Percentiles rank a stretch among this genome's conserved stretches.
Conservation (phyloP, 495 filamentous ascomycete genomes). For the Penicillium desertorum region DNA sequence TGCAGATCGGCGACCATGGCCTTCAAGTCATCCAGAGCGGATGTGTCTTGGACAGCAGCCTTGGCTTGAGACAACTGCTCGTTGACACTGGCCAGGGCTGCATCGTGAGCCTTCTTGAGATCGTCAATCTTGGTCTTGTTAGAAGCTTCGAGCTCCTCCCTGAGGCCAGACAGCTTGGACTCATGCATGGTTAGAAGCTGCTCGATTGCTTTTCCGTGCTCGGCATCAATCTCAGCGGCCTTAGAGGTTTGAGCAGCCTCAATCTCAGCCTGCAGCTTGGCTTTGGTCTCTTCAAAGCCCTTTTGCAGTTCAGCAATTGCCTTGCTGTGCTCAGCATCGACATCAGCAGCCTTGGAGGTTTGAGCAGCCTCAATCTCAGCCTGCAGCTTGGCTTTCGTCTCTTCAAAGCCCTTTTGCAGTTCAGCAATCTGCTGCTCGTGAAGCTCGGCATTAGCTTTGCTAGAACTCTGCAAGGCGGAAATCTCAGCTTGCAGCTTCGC, state of each 20-base stretch:
- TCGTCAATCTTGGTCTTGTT: conserved; percentile 41
- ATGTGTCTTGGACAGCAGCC: conserved; percentile 40
- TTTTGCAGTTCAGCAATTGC: conserved; percentile 14
- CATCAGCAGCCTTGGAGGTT: conserved; percentile 30
- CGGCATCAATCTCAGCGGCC: conserved; percentile 28
- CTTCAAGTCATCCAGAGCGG: conserved; percentile 38
- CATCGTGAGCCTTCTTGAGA: conserved; percentile 42
- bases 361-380: conserved; percentile 36
- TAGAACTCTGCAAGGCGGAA: conserved; percentile 25
- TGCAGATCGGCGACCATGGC: conserved; percentile 40
- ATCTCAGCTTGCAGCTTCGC: conserved; percentile 33
- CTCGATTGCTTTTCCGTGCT: conserved; percentile 44
- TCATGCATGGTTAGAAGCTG: conserved; percentile 48
- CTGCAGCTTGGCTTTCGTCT: conserved; percentile 34
- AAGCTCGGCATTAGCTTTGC: conserved; percentile 30
- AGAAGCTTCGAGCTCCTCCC: conserved; percentile 39
- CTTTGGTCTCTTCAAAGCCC: conserved; percentile 25
- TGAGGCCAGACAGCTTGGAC: conserved; percentile 38
- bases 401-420: conserved; percentile 12
- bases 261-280: conserved; percentile 37
- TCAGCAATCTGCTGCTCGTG: conserved; percentile 22
- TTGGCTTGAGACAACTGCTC: conserved; percentile 41
- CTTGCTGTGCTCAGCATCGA: conserved; percentile 19
- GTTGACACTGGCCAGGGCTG: conserved; percentile 31
- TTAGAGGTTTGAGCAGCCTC: conserved; percentile 30